A percentile compares a stretch with the other conserved stretches of the same genome.
phyloP scores from a whole-genome alignment of 73 alveolate species.

The Breviolum minutum region DNA sequence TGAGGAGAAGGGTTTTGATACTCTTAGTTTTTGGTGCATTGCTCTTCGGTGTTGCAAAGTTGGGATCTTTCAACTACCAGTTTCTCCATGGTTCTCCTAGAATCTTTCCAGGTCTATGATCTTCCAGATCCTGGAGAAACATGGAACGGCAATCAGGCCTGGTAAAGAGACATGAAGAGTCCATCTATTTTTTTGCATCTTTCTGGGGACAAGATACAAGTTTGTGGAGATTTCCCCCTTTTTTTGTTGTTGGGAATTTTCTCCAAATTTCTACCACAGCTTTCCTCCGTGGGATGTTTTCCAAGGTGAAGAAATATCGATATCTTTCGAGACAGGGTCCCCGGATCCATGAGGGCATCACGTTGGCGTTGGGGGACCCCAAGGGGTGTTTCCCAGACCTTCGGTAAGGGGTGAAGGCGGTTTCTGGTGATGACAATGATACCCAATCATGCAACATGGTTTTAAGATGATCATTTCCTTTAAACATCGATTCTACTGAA shows the following conservation, averaged over 20 bases:
- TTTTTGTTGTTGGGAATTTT: neutral
- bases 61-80: too few species aligned
- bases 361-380: slow-evolving; percentile 13
- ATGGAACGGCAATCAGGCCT: slow-evolving; percentile 45
- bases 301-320: slow-evolving; percentile 32
- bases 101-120: slow-evolving; percentile 30
- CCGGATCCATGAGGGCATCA: neutral
- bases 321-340: slow-evolving; percentile 58
- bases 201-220: neutral
- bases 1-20: too few species aligned
- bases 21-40: too few species aligned
- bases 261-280: too few species aligned
- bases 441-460: too few species aligned
- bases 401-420: too few species aligned
- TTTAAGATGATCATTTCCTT: too few species aligned
- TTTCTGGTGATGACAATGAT: too few species aligned
- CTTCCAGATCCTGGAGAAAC: slow-evolving; percentile 58
- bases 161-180: neutral
- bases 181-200: neutral
- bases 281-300: neutral
- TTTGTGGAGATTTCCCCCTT: neutral
- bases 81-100: neutral
- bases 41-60: too few species aligned
- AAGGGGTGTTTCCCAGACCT: too few species aligned
- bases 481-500: too few species aligned